Conservation (phyloP, 225 moss, liverwort and hornwort species). For the Ulota crispa region DNA sequence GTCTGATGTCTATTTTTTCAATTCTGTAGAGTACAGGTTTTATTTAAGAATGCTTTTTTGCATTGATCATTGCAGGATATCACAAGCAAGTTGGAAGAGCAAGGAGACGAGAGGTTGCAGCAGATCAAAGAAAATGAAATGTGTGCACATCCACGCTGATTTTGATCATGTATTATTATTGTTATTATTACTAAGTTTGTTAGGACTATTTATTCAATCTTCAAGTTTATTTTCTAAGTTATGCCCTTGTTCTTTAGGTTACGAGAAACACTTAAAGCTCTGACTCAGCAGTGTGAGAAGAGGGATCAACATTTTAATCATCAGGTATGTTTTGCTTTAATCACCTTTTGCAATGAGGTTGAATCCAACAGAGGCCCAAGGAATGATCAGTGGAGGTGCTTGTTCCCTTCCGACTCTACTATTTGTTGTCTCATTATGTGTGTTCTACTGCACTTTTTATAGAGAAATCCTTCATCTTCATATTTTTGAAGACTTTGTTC, state of each 20-base stretch:
- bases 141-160: constrained; percentile 39
- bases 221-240: constrained; percentile 9
- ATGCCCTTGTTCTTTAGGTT: constrained; percentile 51
- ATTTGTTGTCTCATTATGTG: background rate
- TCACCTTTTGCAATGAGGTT: constrained; percentile 4
- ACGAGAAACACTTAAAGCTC: constrained; percentile 88
- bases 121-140: constrained; percentile 96
- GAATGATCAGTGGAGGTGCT: constrained; percentile 15
- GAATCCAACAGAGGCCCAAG: background rate
- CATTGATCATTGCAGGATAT: constrained; percentile 66
- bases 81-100: constrained; percentile 86
- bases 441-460: background rate
- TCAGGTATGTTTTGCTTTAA: constrained; percentile 56
- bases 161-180: background rate
- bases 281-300: constrained; percentile 85
- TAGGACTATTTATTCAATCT: background rate
- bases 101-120: constrained; percentile 83
- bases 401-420: constrained; percentile 2
- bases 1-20: background rate
- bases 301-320: constrained; percentile 91
- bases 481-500: background rate
- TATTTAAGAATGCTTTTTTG: background rate
- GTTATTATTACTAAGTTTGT: constrained; percentile 2
- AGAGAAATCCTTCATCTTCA: background rate
- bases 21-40: constrained; percentile 2